phyloP scores from a whole-genome alignment of 192 early-diverging fungal genomes.

The Bifiguratus adelaidae region DNA sequence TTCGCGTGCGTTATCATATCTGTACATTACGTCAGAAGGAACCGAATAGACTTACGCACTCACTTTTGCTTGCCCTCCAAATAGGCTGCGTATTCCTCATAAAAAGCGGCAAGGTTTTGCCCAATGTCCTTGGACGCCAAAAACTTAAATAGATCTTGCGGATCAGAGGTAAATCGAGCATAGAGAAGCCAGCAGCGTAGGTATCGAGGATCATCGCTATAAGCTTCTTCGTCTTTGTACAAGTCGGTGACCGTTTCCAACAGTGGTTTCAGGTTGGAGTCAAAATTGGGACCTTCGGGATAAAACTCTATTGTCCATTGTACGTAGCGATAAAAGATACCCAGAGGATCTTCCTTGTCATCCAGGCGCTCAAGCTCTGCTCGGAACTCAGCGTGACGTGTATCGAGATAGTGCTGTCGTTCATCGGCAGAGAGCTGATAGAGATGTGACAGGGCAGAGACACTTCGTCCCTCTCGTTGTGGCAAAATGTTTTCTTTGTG shows the following conservation, averaged over 20 bases:
- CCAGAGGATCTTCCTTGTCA: conserved; percentile 30
- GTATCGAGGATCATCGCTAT: conserved; percentile 46
- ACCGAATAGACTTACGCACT: no score
- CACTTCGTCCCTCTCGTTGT: conserved; percentile 49
- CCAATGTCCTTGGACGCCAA: conserved; percentile 66
- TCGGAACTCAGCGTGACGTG: conserved; percentile 11
- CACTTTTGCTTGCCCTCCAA: conserved; percentile 38
- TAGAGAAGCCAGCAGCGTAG: conserved; percentile 22
- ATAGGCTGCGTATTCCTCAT: conserved; percentile 62
- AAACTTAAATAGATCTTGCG: conserved; percentile 67
- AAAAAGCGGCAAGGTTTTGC: conserved; percentile 44
- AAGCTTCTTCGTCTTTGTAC: conserved; percentile 42
- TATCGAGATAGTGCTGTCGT: conserved; percentile 9
- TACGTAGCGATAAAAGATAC: conserved; percentile 45
- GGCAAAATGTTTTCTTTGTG: conserved; percentile 77
- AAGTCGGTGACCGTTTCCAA: conserved; percentile 30
- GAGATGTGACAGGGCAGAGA: conserved; percentile 18
- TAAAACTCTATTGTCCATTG: conserved; percentile 51
- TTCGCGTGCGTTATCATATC: conserved; percentile 50
- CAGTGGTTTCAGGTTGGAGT: conserved; percentile 33
- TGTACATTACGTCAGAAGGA: no score
- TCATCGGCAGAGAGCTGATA: conserved; percentile 14
- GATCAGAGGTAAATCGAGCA: conserved; percentile 42
- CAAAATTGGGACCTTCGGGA: conserved; percentile 39
- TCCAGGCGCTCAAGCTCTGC: conserved; percentile 19